A percentile compares a stretch with the other conserved stretches of the same genome.
Evolutionary conservation across 2,329 filamentous ascomycete genomes (phyloP).

Genomic region (Aspergillus aculeatus): DNA sequence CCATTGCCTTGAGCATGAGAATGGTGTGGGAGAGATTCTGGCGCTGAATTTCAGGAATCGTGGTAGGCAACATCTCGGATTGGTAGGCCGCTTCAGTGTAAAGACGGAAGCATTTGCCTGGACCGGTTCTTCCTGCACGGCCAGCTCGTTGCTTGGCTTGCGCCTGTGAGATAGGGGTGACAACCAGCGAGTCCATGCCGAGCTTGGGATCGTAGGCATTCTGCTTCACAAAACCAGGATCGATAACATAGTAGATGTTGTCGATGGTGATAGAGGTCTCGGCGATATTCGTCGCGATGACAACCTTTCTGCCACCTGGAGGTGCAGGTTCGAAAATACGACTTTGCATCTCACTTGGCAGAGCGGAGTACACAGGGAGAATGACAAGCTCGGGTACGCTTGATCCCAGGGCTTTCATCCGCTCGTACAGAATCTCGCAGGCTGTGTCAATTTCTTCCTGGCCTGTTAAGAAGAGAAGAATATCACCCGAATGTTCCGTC

Average conservation of each 20-base stretch:
- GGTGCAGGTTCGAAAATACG: slow-evolving; percentile 93
- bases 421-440: slow-evolving; percentile 87
- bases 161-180: slow-evolving; percentile 94
- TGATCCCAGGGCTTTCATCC: slow-evolving; percentile 92
- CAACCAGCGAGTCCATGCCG: slow-evolving; percentile 94
- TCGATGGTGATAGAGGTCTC: slow-evolving; percentile 98
- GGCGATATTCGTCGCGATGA: slow-evolving; percentile 97
- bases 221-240: slow-evolving; percentile 96
- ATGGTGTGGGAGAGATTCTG: slow-evolving; percentile 92
- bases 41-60: slow-evolving; percentile 93
- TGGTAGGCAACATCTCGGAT: slow-evolving; percentile 93
- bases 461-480: slow-evolving; percentile 93
- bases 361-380: slow-evolving; percentile 89
- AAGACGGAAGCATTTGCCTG: slow-evolving; percentile 91
- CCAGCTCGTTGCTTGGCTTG: slow-evolving; percentile 94
- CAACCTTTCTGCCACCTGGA: slow-evolving; percentile 81
- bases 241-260: slow-evolving; percentile 94
- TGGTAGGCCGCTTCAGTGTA: slow-evolving; percentile 96
- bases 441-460: slow-evolving; percentile 97
- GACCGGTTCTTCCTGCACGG: slow-evolving; percentile 88
- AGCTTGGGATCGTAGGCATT: slow-evolving; percentile 96
- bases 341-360: slow-evolving; percentile 91
- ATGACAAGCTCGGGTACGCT: slow-evolving; percentile 90
- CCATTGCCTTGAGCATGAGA: slow-evolving; percentile 98
- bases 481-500: slow-evolving; percentile 87